phyloP scores from a whole-genome alignment of 805 yeast species.

The Sungouiozyma intestinalis region DNA sequence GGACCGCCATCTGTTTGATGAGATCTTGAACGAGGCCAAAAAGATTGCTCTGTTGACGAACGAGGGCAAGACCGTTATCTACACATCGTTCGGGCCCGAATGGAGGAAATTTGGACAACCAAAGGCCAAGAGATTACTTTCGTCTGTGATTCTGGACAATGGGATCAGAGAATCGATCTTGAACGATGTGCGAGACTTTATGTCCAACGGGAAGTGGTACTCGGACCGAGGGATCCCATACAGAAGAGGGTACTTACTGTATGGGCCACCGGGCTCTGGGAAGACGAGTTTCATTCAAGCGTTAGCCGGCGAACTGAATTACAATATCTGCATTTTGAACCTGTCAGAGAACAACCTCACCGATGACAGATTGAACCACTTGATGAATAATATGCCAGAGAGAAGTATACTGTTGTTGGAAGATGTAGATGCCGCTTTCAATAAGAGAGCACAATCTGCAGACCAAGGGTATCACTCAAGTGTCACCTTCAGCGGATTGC shows the following conservation, averaged over 20 bases:
- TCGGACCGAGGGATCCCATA: constrained; percentile 95
- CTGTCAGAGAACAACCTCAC: constrained; percentile 85
- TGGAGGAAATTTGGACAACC: constrained; percentile 99
- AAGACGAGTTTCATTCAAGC: constrained; percentile 95
- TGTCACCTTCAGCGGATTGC: constrained; percentile 87
- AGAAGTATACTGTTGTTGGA: constrained; percentile 77
- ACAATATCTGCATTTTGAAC: constrained; percentile 87
- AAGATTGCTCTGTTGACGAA: constrained; percentile 65
- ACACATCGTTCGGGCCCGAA: constrained; percentile 95
- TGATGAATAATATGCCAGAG: constrained; percentile 93
- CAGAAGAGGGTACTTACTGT: constrained; percentile 83
- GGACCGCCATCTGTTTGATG: constrained; percentile 60
- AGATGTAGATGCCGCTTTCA: constrained; percentile 95
- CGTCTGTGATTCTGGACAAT: constrained; percentile 74
- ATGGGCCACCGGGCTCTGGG: constrained; percentile 98
- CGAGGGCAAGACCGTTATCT: constrained; percentile 90
- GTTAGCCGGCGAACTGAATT: constrained; percentile 90
- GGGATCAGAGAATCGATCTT: constrained; percentile 60
- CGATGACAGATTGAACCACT: constrained; percentile 86
- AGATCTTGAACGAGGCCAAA: constrained; percentile 76
- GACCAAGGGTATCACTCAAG: constrained; percentile 78
- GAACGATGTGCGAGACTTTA: constrained; percentile 68
- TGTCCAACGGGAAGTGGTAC: constrained; percentile 80
- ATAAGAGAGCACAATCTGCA: constrained; percentile 59
- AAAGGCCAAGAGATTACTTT: constrained; percentile 70